A percentile compares a stretch with the other conserved stretches of the same genome.
Conservation (phyloP, 345 rosid genomes). For the Odontarrhena argentea region DNA sequence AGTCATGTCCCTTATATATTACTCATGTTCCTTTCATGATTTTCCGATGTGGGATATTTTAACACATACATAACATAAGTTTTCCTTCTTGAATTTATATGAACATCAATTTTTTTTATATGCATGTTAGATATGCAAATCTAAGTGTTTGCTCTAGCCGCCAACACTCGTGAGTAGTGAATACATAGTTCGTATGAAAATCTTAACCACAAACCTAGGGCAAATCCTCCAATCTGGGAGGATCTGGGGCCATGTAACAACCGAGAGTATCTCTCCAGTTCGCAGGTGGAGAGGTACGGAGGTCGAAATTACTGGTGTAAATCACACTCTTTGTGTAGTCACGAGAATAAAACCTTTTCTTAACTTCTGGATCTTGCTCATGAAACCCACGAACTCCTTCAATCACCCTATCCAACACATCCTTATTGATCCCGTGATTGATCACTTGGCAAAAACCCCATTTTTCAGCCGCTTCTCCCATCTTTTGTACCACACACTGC, state of each 20-base stretch:
- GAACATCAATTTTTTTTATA: no score
- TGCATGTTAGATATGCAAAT: no score
- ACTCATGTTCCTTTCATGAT: no score
- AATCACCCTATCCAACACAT: background rate
- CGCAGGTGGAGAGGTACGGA: conserved; percentile 13
- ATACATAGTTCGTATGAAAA: background rate
- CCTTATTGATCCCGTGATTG: conserved; percentile 6
- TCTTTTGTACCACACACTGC: background rate
- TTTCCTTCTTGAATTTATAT: no score
- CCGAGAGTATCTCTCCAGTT: conserved; percentile 38
- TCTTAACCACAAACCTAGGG: conserved; percentile 29
- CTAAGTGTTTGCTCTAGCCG: no score
- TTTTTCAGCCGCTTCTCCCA: conserved; percentile 14
- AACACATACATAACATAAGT: no score
- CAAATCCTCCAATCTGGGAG: conserved; percentile 28
- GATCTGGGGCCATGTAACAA: conserved; percentile 30
- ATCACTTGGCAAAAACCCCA: conserved; percentile 9
- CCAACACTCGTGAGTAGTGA: no score
- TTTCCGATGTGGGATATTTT: no score
- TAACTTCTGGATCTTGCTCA: conserved; percentile 16
- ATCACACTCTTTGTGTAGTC: background rate
- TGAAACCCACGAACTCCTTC: conserved; percentile 11
- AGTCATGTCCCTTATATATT: no score
- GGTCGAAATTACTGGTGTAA: conserved; percentile 23
- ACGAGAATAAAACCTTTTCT: conserved; percentile 9